Evolutionary conservation across 164 flowering plant genomes (phyloP).

Genomic region (Chimonanthus salicifolius): DNA sequence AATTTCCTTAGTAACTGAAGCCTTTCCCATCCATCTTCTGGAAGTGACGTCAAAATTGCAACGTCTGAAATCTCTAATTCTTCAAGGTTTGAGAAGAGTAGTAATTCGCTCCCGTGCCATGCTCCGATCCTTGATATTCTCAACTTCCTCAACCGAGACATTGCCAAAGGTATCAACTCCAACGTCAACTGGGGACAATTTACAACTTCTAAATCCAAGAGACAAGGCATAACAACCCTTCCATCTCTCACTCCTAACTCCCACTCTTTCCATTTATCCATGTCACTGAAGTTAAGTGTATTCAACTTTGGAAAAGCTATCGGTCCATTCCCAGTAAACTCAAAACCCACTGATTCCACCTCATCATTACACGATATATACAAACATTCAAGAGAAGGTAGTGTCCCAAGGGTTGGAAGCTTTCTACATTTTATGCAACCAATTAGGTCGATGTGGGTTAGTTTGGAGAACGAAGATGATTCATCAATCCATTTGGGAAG

Average conservation of each 20-base stretch:
- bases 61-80: not conserved
- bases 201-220: not conserved
- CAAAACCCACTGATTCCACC: not conserved
- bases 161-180: constrained; percentile 5
- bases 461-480: not conserved
- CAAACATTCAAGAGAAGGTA: constrained; percentile 3
- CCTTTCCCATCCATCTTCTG: not conserved
- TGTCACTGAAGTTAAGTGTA: not conserved
- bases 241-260: constrained; percentile 1
- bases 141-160: not conserved
- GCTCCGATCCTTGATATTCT: not conserved
- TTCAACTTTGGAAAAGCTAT: constrained; percentile 9
- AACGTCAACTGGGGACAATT: not conserved
- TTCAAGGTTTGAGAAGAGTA: not conserved
- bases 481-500: constrained; percentile 5
- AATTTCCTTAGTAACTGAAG: not conserved
- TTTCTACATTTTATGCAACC: not conserved
- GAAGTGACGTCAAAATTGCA: not conserved
- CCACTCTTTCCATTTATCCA: not conserved
- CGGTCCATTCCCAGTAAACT: not conserved
- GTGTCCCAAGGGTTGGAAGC: constrained; percentile 4
- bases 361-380: not conserved
- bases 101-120: constrained; percentile 23
- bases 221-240: not conserved
- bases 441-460: not conserved